Evolutionary conservation across 2,329 filamentous ascomycete species (phyloP).

Genomic region (Gnomoniopsis smithogilvyi): DNA sequence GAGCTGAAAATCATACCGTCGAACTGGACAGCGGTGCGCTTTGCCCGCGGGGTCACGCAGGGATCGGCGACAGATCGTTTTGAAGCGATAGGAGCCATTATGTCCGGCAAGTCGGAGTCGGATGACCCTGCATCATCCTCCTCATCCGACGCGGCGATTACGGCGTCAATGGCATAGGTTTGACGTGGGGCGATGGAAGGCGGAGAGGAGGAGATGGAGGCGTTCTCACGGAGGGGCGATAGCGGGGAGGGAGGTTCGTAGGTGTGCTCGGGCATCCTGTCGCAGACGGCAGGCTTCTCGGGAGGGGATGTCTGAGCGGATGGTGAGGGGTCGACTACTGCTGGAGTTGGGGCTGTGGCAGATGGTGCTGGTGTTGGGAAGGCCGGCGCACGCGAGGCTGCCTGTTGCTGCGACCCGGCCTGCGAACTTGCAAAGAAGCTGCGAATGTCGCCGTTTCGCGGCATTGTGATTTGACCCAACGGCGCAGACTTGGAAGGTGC

Average conservation of each 20-base stretch:
- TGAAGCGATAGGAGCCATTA: conserved; percentile 30
- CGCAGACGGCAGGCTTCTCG: background rate
- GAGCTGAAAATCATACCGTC: conserved; percentile 33
- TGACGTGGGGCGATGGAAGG: conserved; percentile 23
- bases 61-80: conserved; percentile 20
- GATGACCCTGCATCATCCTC: conserved; percentile 62
- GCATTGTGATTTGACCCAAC: background rate
- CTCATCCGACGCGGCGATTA: conserved; percentile 70
- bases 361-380: background rate
- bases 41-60: conserved; percentile 43
- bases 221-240: background rate
- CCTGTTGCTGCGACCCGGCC: conserved; percentile 1
- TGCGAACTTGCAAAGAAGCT: conserved; percentile 34
- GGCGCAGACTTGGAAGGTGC: background rate
- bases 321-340: background rate
- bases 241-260: too few species aligned
- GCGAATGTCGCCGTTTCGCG: conserved; percentile 31
- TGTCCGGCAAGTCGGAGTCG: conserved; percentile 55
- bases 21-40: conserved; percentile 39
- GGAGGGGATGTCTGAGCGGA: background rate
- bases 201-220: conserved; percentile 17
- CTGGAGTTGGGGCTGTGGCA: background rate
- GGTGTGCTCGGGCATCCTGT: background rate
- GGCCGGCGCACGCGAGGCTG: conserved; percentile 1
- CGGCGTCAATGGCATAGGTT: conserved; percentile 44